These are phyloP conservation scores for Dalechampia spathulata DNA, from an alignment of 441 rosid species.

Conservation along the genomic window DNA sequence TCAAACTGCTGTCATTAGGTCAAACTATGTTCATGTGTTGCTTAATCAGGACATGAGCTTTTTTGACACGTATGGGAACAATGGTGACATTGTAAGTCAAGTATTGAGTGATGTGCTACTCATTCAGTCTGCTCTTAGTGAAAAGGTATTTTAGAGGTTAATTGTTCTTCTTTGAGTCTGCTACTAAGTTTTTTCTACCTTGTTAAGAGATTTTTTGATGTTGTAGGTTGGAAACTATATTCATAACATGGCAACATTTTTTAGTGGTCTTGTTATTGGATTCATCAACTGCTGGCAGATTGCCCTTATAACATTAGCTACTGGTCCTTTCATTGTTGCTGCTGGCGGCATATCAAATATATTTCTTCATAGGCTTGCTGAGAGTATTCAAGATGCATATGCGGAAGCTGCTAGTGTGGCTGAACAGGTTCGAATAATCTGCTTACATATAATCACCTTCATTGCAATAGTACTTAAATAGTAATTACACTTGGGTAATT, in stretches of 20 bases:
- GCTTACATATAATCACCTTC: no score
- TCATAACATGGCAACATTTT: constrained; percentile 99
- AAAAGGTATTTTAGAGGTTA: constrained; percentile 47
- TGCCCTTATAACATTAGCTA: constrained; percentile 84
- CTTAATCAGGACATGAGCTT: constrained; percentile 99
- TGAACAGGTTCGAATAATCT: constrained; percentile 66
- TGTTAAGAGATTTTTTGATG: constrained; percentile 19
- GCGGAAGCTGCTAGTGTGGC: constrained; percentile 99
- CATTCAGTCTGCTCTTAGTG: constrained; percentile 98
- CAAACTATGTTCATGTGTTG: constrained; percentile 84
- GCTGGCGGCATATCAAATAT: constrained; percentile 98
- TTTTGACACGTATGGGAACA: constrained; percentile 94
- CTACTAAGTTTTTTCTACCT: constrained; percentile 14
- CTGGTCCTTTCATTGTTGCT: constrained; percentile 98
- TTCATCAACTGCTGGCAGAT: constrained; percentile 97
- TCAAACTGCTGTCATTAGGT: constrained; percentile 98
- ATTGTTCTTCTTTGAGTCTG: constrained; percentile 10
- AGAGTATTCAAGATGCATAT: constrained; percentile 97
- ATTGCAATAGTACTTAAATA: no score
- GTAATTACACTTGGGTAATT: no score
- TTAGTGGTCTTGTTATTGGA: constrained; percentile 82
- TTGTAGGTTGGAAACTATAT: constrained; percentile 99
- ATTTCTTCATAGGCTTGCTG: constrained; percentile 96
- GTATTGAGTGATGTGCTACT: constrained; percentile 97
- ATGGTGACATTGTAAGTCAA: constrained; percentile 99